Percentiles rank a stretch among this genome's conserved stretches.
Evolutionary conservation across 257 asterid species (phyloP).

Genomic region (Primulina huaijiensis): DNA sequence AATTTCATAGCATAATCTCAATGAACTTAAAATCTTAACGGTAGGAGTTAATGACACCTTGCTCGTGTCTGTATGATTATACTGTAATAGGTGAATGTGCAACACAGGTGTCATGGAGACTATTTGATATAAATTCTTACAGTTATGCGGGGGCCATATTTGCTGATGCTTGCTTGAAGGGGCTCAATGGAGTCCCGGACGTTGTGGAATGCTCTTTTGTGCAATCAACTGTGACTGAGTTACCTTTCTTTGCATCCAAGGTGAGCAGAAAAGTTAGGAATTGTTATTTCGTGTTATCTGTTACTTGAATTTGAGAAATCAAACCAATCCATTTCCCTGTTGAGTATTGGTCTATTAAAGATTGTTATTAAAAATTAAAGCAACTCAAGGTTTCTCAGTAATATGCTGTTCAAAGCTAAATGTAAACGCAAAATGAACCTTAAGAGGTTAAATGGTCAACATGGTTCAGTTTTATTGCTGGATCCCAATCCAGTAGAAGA

Average conservation of each 20-base stretch:
- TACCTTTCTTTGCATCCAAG: constrained; percentile 73
- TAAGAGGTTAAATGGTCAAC: background rate
- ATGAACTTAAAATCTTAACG: no score
- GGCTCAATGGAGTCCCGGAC: constrained; percentile 84
- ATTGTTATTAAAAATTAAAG: no score
- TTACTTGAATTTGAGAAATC: background rate
- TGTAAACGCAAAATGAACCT: background rate
- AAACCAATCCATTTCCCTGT: background rate
- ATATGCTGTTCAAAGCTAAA: background rate
- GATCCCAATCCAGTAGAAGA: background rate
- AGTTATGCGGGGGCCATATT: constrained; percentile 92
- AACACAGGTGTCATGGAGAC: background rate
- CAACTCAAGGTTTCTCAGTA: background rate
- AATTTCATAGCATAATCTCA: background rate
- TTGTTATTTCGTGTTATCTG: background rate
- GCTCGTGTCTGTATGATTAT: background rate
- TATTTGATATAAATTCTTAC: constrained; percentile 21
- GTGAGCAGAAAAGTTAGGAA: constrained; percentile 16
- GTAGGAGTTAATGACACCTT: background rate
- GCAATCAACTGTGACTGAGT: constrained; percentile 58
- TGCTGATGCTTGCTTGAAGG: constrained; percentile 84
- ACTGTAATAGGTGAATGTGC: background rate
- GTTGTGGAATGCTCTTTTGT: constrained; percentile 68
- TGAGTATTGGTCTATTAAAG: background rate
- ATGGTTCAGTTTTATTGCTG: background rate